A percentile compares a stretch with the other conserved stretches of the same genome.
Conservation (phyloP, 345 rosid genomes). For the Raphanus sativus region DNA sequence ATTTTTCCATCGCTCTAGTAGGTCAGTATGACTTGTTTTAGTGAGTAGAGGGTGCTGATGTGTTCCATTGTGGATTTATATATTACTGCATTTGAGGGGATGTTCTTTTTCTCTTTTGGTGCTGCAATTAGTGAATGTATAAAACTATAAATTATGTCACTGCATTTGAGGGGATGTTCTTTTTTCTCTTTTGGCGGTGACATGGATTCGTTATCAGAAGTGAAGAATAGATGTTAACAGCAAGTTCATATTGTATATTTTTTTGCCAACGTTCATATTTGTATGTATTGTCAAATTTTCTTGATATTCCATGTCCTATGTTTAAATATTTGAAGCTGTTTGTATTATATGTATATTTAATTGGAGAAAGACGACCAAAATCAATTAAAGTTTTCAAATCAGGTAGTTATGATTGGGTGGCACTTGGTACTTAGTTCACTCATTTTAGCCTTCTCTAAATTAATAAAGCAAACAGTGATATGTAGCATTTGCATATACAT, state of each 20-base stretch:
- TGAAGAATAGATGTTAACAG: neutral
- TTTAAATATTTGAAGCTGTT: neutral
- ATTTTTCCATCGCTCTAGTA: neutral
- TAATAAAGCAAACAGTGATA: neutral
- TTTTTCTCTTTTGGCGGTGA: neutral
- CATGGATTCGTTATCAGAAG: neutral
- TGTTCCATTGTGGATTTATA: neutral
- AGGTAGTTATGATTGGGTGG: slow-evolving; percentile 14
- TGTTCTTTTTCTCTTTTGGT: neutral
- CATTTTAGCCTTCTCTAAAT: neutral
- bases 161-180: neutral
- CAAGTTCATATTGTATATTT: neutral
- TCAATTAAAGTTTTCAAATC: neutral
- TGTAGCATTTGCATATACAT: slow-evolving; percentile 4
- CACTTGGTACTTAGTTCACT: slow-evolving; percentile 27
- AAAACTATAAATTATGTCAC: neutral
- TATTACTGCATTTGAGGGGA: too few species aligned
- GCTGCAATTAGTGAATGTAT: neutral
- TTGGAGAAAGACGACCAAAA: neutral
- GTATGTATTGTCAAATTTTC: neutral
- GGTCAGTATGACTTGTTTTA: neutral
- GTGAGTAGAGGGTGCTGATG: neutral
- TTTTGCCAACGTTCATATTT: neutral
- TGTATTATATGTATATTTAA: neutral
- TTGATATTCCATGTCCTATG: neutral